Conservation (phyloP, 2,329 filamentous ascomycete genomes). For the Penicillium palitans region DNA sequence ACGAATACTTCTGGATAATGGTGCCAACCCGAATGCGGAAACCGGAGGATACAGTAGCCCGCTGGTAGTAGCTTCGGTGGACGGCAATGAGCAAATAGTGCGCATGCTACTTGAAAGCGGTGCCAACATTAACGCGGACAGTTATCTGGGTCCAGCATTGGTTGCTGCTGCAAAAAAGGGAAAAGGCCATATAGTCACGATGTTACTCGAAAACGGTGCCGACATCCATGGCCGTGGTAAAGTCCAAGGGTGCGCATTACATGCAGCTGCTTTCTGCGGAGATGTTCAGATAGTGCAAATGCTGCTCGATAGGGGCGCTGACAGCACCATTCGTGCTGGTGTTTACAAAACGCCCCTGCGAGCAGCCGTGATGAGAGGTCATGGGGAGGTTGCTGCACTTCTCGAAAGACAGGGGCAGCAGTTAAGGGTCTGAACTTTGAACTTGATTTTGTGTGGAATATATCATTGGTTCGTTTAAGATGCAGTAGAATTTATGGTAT, state of each 20-base stretch:
- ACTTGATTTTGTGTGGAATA: too few species aligned
- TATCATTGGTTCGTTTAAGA: too few species aligned
- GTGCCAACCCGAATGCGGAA: too few species aligned
- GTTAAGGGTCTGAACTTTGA: background rate
- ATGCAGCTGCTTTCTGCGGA: background rate
- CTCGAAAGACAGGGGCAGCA: background rate
- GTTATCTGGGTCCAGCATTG: background rate
- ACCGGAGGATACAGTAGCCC: too few species aligned
- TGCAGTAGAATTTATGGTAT: too few species aligned
- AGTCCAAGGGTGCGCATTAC: background rate
- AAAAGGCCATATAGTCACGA: background rate
- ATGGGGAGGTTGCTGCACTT: background rate
- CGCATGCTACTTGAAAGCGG: background rate
- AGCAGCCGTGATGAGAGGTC: background rate
- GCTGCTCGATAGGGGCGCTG: background rate
- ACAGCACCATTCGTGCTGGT: background rate
- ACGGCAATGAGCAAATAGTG: background rate
- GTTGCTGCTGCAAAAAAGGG: background rate
- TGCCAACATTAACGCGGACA: background rate
- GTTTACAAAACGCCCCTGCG: background rate
- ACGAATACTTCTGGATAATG: too few species aligned
- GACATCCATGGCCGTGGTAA: background rate
- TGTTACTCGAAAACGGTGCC: slow-evolving; percentile 2
- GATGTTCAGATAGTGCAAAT: background rate
- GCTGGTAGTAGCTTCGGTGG: background rate